Conservation (phyloP, 768 basidiomycete species). For the Clitopilus passeckerianus region DNA sequence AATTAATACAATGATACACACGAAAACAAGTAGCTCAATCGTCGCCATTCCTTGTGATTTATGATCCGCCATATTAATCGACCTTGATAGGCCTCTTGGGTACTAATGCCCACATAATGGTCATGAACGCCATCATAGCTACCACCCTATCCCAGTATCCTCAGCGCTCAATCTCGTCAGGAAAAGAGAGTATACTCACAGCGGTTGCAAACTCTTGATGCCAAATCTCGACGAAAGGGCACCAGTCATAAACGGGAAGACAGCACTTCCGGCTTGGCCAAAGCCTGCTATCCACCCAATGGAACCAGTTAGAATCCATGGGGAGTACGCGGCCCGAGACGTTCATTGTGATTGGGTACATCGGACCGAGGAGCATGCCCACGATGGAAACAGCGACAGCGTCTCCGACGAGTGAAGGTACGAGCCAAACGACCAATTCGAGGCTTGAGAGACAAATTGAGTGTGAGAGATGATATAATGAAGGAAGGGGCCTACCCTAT, state of each 20-base stretch:
- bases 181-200: constrained; percentile 36
- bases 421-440: constrained; percentile 65
- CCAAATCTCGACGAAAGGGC: constrained; percentile 59
- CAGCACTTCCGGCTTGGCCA: constrained; percentile 68
- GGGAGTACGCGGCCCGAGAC: constrained; percentile 62
- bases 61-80: constrained; percentile 5
- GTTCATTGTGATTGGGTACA: constrained; percentile 75
- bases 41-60: too few species aligned
- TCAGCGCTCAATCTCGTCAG: neutral
- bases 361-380: constrained; percentile 68
- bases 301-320: constrained; percentile 59
- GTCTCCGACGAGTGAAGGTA: constrained; percentile 58
- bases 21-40: too few species aligned
- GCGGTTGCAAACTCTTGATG: constrained; percentile 55
- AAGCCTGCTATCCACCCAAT: constrained; percentile 68
- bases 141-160: constrained; percentile 34
- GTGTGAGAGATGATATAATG: neutral
- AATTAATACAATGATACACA: neutral
- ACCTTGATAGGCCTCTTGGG: constrained; percentile 21
- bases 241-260: constrained; percentile 72
- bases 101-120: constrained; percentile 51
- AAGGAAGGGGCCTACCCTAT: constrained; percentile 32
- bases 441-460: constrained; percentile 29
- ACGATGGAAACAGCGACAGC: constrained; percentile 61
- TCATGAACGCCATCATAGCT: constrained; percentile 56